Evolutionary conservation across 2,329 filamentous ascomycete species (phyloP), one percentile per base, ranked within the genome.

Genomic region (Xylaria sp.): DNA sequence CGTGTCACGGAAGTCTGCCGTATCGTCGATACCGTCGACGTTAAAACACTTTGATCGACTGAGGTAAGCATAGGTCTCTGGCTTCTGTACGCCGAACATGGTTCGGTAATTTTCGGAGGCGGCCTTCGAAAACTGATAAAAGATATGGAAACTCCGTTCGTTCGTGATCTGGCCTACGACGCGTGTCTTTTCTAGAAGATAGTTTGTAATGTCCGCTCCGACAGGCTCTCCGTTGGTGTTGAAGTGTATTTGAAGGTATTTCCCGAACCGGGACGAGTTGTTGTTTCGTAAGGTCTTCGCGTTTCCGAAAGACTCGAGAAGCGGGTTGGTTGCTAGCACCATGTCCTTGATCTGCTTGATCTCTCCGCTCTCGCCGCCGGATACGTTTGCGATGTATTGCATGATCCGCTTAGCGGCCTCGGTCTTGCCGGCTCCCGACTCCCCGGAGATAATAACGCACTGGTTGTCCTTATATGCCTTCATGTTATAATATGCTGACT

Each of bases 381-480:
- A 97, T 7, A 97, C 93, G 71, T 88, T 97, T 63, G 94, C 94
- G 72, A 99, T 97, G 76, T 99, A 99, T 76, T 99, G 94, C 93
- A 99, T 99, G 68, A 99, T 90, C 66, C 93, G 89, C 82, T 99
- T 97, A 56, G 94, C 94, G 4, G 94, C 94, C 75, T 99, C 94
- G 13, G 94, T 99, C 81, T 99, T 99, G 72, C 94, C 94, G 29
- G 94, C 94, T 71, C 94, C 94, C 2, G 94, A 97, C 76, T 99
- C 94, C 71, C 94, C 94, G 4, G 94, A 97, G 66, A 99, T 99
- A 74, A 99, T 99, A 64, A 99, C 93, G 77, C 94, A 97, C 74
- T 99, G 94, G 77, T 97, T 97, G 66, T 97, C 94, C 69, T 91
- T 91, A 81, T 99, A 99, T 43, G 92, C 93, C 74, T 97, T 97